phyloP scores from a whole-genome alignment of 2,329 filamentous ascomycete genomes.

The Chaetomiaceae sp. region DNA sequence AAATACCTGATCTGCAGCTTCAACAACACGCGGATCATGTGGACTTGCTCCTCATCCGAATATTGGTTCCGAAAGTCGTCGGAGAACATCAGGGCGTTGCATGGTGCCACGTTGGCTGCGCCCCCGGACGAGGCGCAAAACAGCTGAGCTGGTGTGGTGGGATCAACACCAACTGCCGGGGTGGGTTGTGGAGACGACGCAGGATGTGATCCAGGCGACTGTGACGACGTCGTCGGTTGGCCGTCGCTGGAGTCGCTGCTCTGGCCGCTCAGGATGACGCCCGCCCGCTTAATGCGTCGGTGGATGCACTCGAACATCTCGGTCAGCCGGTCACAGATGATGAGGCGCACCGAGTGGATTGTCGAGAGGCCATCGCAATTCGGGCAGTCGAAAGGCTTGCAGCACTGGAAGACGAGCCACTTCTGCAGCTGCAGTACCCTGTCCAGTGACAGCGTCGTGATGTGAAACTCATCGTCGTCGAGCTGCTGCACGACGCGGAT shows the following conservation, averaged over 20 bases:
- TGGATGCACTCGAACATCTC: conserved; percentile 28
- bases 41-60: conserved; percentile 27
- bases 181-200: not conserved
- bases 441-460: conserved; percentile 25
- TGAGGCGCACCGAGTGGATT: conserved; percentile 23
- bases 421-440: conserved; percentile 28
- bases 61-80: conserved; percentile 23
- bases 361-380: conserved; percentile 14
- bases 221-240: not conserved
- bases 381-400: conserved; percentile 23
- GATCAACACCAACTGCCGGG: not conserved
- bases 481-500: conserved; percentile 26
- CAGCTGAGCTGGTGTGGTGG: conserved; percentile 12
- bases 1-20: conserved; percentile 26
- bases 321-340: conserved; percentile 27
- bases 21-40: conserved; percentile 26
- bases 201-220: not conserved
- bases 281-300: conserved; percentile 16
- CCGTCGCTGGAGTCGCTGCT: not conserved
- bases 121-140: conserved; percentile 14
- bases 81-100: conserved; percentile 26
- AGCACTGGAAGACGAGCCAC: conserved; percentile 27
- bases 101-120: conserved; percentile 10
- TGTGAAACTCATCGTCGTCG: conserved; percentile 28
- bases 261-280: not conserved